Base-by-base conservation (phyloP, 768 basidiomycete genomes). In the Dentipellis fragilis region DNA sequence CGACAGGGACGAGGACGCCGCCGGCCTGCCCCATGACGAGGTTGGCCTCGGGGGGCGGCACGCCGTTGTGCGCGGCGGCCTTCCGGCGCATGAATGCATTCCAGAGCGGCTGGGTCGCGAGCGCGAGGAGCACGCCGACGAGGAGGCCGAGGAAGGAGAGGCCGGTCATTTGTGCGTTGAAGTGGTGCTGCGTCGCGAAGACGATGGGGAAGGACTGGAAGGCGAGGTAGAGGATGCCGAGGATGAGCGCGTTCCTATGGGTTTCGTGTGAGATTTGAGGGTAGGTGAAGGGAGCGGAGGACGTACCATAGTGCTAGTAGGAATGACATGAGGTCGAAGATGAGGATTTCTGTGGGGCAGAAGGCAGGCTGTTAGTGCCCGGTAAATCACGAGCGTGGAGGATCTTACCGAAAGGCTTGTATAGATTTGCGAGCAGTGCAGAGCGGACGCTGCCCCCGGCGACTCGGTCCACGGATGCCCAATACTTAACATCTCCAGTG, bases 311-410 rank as follows among this genome's bases (percentile, higher is more conserved):
- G 66, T 65, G 89, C 77, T 9, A 92, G 72, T 4, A 84, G 67
- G 4, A 90, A 72, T 0, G 85, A 84, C 87, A 91, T 92, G 19
- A 77, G 74, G 60, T 93, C 87, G 49, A 73, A 78, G 0, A 79
- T 42, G 7, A 87, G 68, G 5, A 89, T 70, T 65, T 82, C 85
- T 87, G 58, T 45, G 54, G 36, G 37, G 16, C 8, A 51, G 57
- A 38, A 54, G 4, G 6, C n/a, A 42, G 4, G 40, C 40, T 51
- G 9, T 45, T 34, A 22, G 23, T 11, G 36, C 19, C 10, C 54
- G n/a, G 48, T 16, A 51, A 36, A 19, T 45, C n/a, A n/a, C n/a
- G n/a, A n/a, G 51, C 36, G 14, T 36, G 6, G 29, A 6, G 29
- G 6, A 34, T 12, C 35, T n/a, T 65, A 88, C 87, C 71, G 66